These are phyloP conservation scores for Byssochlamys sp. DNA, from an alignment of 2,329 filamentous ascomycete species.

Conservation along the genomic window DNA sequence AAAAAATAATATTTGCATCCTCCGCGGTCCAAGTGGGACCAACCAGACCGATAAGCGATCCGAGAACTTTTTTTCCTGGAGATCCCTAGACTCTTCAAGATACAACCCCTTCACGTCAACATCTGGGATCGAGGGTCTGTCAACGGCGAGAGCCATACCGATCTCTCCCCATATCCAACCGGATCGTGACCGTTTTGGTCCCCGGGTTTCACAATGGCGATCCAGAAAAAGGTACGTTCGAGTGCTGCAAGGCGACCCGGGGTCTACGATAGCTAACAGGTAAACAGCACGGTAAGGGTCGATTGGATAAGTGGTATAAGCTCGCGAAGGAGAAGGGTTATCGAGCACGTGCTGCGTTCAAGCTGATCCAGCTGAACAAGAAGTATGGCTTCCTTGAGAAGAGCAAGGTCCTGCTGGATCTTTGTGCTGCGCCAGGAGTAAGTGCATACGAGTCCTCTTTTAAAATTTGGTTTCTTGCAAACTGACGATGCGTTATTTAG, in stretches of 20 bases:
- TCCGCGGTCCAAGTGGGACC: neutral
- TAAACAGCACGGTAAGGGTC: slow-evolving; percentile 75
- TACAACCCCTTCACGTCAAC: neutral
- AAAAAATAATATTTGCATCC: neutral
- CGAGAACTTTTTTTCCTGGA: neutral
- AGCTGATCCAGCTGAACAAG: slow-evolving; percentile 95
- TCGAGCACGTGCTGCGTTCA: slow-evolving; percentile 89
- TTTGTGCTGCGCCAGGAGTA: slow-evolving; percentile 90
- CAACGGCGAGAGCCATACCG: neutral
- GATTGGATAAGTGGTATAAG: slow-evolving; percentile 97
- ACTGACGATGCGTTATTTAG: slow-evolving; percentile 33
- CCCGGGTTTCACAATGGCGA: slow-evolving; percentile 57
- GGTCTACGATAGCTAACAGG: neutral
- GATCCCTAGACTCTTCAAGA: neutral
- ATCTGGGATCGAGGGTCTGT: neutral
- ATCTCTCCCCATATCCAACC: neutral
- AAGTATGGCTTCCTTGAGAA: slow-evolving; percentile 97
- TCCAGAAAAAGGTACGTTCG: slow-evolving; percentile 71
- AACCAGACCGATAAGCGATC: neutral
- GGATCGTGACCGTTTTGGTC: neutral
- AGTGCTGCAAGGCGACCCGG: slow-evolving; percentile 2
- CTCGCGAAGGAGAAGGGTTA: slow-evolving; percentile 98
- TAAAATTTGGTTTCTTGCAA: neutral
- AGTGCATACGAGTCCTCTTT: slow-evolving; percentile 23
- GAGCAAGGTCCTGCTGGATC: slow-evolving; percentile 90